phyloP scores from a whole-genome alignment of 352 stramenopile species.

The Globisporangium rhizosaccharum region DNA sequence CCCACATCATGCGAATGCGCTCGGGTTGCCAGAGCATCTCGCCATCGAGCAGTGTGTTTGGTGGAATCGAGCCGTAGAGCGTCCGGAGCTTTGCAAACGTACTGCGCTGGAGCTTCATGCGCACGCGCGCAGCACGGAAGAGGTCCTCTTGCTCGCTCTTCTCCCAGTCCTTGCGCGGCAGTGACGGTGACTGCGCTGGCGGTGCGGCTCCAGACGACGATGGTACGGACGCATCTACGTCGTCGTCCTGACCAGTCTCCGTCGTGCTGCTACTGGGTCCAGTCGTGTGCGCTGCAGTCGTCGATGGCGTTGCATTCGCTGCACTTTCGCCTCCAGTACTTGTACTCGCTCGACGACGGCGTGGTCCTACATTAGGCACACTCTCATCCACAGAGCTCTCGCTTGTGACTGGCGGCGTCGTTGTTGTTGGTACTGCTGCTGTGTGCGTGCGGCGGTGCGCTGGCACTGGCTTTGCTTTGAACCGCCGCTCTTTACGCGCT shows the following conservation, averaged over 20 bases:
- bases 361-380: no score
- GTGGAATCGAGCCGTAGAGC: constrained; percentile 21
- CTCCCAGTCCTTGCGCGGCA: constrained; percentile 6
- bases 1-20: constrained; percentile 76
- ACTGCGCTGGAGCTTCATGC: constrained; percentile 74
- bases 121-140: constrained; percentile 64
- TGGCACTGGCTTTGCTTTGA: constrained; percentile 30
- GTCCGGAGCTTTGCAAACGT: constrained; percentile 35
- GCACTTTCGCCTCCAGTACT: no score
- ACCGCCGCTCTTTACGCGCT: constrained; percentile 27
- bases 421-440: no score
- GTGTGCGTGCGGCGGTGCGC: constrained; percentile 19
- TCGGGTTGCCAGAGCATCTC: constrained; percentile 74
- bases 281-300: no score
- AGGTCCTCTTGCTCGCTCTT: constrained; percentile 76
- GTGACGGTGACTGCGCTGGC: no score
- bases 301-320: no score
- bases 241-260: no score
- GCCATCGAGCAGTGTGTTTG: constrained; percentile 41
- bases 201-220: no score
- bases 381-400: constrained; percentile 5
- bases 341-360: no score
- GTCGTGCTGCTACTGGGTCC: no score
- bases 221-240: no score
- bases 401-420: not conserved